Evolutionary conservation across 2,329 filamentous ascomycete genomes (phyloP), one percentile per base, ranked within the genome.

Genomic region (Blastomyces parvus): DNA sequence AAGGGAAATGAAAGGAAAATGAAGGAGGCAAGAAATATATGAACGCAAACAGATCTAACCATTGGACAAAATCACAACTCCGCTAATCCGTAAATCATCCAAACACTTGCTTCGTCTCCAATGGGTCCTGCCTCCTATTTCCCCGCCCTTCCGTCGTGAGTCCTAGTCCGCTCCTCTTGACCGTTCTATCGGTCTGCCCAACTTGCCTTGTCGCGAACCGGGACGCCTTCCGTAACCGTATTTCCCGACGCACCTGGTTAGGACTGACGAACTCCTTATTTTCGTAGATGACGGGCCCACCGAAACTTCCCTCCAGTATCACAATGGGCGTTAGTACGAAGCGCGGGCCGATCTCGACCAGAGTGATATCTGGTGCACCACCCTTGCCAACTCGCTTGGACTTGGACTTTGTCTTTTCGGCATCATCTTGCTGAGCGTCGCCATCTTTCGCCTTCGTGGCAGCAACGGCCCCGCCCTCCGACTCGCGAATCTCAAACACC

Each of bases 231-330:
- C 84, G 81, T 76, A 85, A 81, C 69, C 90, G 83, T 69, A 96
- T 76, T 67, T 97, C 94, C 50, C 90, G 82, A 68, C 94, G 84
- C 67, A 97, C 86, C 78, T 97, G 90, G 84, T 99, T 99, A 11
- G 94, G 94, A 69, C 89, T 94, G 62, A 99, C 90, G 71, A 96
- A 99, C 75, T 96, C 88, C 82, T 91, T 94, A 81, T 97, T 97
- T 81, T 97, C 91, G 79, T 96, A 99, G 72, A 99, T 95, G 67
- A 97, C 91, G 2, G 94, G 93, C 0, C 94, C 94, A 62, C 93
- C 93, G 70, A 99, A 97, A 65, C 89, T 92, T 53, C 91, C 91
- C 75, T 99, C 94, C 70, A 96, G 86, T 68, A 97, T 96, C 63
- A 97, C 87, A 68, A 97, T 97, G 0, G 94, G 93, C 33, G 91